These are phyloP conservation scores for Beauveria asiatica DNA, from an alignment of 2,329 filamentous ascomycete species.

Conservation along the genomic window DNA sequence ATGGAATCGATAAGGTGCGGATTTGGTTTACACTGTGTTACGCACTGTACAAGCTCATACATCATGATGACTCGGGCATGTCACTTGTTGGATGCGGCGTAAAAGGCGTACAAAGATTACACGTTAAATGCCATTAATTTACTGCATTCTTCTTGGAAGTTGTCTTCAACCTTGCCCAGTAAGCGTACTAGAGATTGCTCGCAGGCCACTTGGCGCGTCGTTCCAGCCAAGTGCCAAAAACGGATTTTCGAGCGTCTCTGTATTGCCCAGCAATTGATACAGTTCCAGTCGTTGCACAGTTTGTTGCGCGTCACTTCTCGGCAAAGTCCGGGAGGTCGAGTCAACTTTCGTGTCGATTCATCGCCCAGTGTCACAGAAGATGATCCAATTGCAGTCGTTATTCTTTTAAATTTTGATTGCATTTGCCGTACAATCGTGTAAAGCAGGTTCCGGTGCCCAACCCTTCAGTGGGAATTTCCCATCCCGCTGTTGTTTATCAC, in stretches of 20 bases:
- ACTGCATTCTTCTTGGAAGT: no score
- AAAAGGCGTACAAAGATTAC: no score
- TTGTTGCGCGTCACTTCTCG: background rate
- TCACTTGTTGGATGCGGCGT: no score
- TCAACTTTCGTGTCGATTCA: background rate
- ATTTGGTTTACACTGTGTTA: conserved; percentile 14
- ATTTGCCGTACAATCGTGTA: conserved; percentile 37
- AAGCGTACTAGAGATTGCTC: background rate
- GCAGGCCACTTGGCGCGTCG: background rate
- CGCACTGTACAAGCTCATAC: background rate
- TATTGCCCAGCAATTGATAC: background rate
- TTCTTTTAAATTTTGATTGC: conserved; percentile 33
- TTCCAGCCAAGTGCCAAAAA: background rate
- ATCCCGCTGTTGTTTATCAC: conserved; percentile 39
- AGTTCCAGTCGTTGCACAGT: background rate
- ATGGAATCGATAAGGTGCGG: conserved; percentile 14
- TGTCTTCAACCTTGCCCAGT: background rate
- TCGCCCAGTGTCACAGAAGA: background rate
- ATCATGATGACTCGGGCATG: background rate
- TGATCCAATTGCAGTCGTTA: conserved; percentile 28
- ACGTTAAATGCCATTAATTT: background rate
- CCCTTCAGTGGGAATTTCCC: conserved; percentile 29
- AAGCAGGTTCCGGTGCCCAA: conserved; percentile 34
- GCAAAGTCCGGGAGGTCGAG: no score
- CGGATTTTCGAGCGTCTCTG: background rate